Evolutionary conservation across 78 protist species (phyloP), one percentile per base, ranked within the genome.

Genomic region (Tieghemostelium lacteum): DNA sequence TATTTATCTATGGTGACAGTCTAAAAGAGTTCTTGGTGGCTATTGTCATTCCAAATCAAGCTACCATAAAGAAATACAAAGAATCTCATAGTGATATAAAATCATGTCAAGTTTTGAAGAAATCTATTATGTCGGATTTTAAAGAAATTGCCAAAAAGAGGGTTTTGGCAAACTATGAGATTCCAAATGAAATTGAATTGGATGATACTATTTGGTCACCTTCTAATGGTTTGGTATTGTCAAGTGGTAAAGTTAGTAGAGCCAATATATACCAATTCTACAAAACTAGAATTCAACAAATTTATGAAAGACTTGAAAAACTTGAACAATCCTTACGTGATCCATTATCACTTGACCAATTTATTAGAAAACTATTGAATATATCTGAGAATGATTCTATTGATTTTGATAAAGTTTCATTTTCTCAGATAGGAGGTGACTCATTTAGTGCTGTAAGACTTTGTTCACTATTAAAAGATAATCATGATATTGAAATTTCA

Each of bases 101-200:
- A n/a, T 85, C n/a, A 36, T 31, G 39, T 20, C 34, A 33, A 6
- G 22, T 34, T 1, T 29, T 71, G 26, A 86, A 72, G 73, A 66
- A 64, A 10, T 26, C 58, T 62, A 26, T 88, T 20, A 29, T 66
- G 20, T 10, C 29, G 42, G 93, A 88, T 16, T 16, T 88, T 31
- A 67, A 61, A 26, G 33, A 31, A 36, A 77, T 88, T 36, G 28
- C 87, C 28, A 39, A 60, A 54, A 31, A 42, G 26, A 85, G 65
- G 45, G 60, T 71, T 61, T 62, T 91, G 64, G 75, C 88, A n/a
- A 62, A 50, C 37, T 92, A 80, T 87, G 95, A 92, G 45, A 89
- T 89, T 28, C 95, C 95, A 49, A 61, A 70, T 39, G 83, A 52
- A 6, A 73, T 92, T 19, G 2, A 58, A 39, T 29, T 92, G 8